Percentiles rank a stretch among this genome's conserved stretches.
phyloP scores from a whole-genome alignment of 345 rosid genomes.

The Gossypium anomalum region DNA sequence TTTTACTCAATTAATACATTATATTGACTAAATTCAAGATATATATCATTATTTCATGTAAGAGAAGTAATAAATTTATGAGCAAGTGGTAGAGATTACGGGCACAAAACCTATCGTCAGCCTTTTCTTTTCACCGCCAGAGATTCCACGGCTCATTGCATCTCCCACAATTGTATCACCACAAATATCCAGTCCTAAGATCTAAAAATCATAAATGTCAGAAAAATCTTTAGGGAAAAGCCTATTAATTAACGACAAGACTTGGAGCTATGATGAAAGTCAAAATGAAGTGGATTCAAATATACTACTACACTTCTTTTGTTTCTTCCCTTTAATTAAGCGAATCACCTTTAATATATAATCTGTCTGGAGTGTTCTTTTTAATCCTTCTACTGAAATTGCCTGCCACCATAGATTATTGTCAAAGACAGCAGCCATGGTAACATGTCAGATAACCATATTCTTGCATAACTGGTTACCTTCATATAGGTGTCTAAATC shows the following conservation, averaged over 20 bases:
- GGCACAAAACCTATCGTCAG: constrained; percentile 33
- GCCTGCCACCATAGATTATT: not conserved
- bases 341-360: not conserved
- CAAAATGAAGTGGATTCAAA: not conserved
- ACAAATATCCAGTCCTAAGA: not conserved
- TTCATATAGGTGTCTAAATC: constrained; percentile 50
- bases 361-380: constrained; percentile 1
- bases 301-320: not conserved
- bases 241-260: not conserved
- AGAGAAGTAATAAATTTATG: not conserved
- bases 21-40: no score
- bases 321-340: not conserved
- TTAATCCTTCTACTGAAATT: not conserved
- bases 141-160: constrained; percentile 7
- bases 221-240: not conserved
- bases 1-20: no score
- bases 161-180: not conserved
- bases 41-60: not conserved
- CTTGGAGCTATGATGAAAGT: not conserved
- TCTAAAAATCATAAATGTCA: not conserved
- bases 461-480: constrained; percentile 19
- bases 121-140: not conserved
- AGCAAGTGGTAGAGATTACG: not conserved
- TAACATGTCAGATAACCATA: not conserved
- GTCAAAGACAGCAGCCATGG: not conserved